A percentile compares a stretch with the other conserved stretches of the same genome.
Evolutionary conservation across 2,329 filamentous ascomycete genomes (phyloP).

Genomic region (Exophiala aquamarina): DNA sequence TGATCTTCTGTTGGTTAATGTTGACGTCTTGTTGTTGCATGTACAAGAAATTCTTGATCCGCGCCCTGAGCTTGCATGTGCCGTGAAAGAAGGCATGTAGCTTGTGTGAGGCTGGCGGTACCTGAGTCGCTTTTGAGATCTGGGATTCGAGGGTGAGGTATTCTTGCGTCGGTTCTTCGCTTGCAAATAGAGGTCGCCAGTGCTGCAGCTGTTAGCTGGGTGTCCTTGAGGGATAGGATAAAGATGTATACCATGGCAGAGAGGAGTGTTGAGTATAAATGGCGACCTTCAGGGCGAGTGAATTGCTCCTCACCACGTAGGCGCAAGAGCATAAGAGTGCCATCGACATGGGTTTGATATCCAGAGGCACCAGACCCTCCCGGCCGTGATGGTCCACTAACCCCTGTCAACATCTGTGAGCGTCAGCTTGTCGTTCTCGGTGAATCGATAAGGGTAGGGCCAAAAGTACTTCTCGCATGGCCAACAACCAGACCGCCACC

Average conservation of each 20-base stretch:
- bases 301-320: conserved; percentile 19
- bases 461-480: conserved; percentile 16
- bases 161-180: conserved; percentile 17
- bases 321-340: conserved; percentile 18
- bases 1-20: background rate
- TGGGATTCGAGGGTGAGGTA: conserved; percentile 19
- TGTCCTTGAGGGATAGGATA: background rate
- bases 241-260: conserved; percentile 17
- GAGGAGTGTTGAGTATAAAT: conserved; percentile 14
- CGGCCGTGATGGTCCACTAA: conserved; percentile 4
- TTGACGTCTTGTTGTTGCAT: conserved; percentile 1
- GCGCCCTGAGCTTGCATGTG: conserved; percentile 16
- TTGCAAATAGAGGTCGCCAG: conserved; percentile 19
- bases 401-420: conserved; percentile 19
- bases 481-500: conserved; percentile 19
- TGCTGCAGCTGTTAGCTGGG: conserved; percentile 13
- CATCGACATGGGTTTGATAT: conserved; percentile 20
- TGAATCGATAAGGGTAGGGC: background rate
- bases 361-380: background rate
- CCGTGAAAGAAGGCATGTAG: conserved; percentile 19
- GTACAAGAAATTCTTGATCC: conserved; percentile 19
- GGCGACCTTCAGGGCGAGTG: conserved; percentile 12
- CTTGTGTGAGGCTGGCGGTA: conserved; percentile 10
- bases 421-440: background rate
- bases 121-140: conserved; percentile 9